Base-by-base conservation (phyloP, 2,329 filamentous ascomycete genomes). In the Trichoderma sp. region DNA sequence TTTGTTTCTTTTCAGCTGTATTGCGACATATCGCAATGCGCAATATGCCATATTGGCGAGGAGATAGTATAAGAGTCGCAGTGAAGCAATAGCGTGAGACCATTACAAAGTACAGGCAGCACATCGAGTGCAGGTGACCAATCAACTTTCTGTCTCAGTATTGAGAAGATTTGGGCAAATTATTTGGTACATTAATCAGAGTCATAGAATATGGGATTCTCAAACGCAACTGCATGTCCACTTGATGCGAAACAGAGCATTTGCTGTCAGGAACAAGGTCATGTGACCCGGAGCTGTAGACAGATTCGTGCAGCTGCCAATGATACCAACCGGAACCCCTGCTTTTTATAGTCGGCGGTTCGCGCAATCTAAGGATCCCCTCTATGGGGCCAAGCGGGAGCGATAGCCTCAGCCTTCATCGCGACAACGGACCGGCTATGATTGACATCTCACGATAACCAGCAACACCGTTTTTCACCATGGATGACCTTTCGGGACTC, bases 401-500 rank as follows among this genome's bases (percentile, higher is more conserved):
- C 47, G 47, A 53, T 53, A 53, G 47, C 47, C 47, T 53, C 47
- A 68, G 43, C 64, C 32, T 66, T 65, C 32, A 75, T 74, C 74
- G 32, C 76, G 72, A 76, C 73, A 73, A 73, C 71, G 67, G 68
- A 53, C 39, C 66, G 75, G 73, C 71, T 73, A 79, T 79, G 78
- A 76, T 71, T 74, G 73, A 77, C 71, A 72, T 74, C 71, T 73
- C 69, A n/a, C 73, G 70, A 75, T 76, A 76, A 6, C 43, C 30
- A 72, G 71, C 70, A 71, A 64, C 74, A 60, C 70, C 74, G 60
- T 34, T 34, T 34, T 72, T 73, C 71, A 82, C 78, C 71, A 91
- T 91, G 89, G 87, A 91, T 76, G 88, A 91, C 81, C 86, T 91
- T 63, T 85, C 86, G 62, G 85, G 87, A 74, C 83, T 91, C 76